A percentile compares a stretch with the other conserved stretches of the same genome.
Evolutionary conservation across 2,329 filamentous ascomycete species (phyloP).

Genomic region (Sporothrix mexicana): DNA sequence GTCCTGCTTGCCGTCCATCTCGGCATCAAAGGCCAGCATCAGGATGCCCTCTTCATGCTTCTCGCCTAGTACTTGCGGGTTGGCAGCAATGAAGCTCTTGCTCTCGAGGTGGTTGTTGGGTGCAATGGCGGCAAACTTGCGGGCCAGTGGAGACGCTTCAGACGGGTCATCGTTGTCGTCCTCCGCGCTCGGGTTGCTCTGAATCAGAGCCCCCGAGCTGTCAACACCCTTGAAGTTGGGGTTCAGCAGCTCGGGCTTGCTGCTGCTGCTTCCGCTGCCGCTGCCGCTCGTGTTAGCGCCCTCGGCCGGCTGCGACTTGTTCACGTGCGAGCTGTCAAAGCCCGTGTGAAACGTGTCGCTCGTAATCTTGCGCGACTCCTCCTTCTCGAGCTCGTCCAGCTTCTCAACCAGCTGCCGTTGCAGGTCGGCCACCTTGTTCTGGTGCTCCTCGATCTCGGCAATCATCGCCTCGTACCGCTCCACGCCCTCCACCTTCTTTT

Average conservation of each 20-base stretch:
- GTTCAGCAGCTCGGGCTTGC: slow-evolving; percentile 77
- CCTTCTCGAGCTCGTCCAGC: slow-evolving; percentile 80
- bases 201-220: not conserved
- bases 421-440: slow-evolving; percentile 76
- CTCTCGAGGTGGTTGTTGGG: slow-evolving; percentile 74
- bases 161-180: slow-evolving; percentile 74
- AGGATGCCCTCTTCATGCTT: slow-evolving; percentile 89
- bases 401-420: slow-evolving; percentile 77
- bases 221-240: slow-evolving; percentile 54
- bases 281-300: slow-evolving; percentile 43
- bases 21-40: slow-evolving; percentile 88
- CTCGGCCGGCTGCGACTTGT: slow-evolving; percentile 57
- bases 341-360: slow-evolving; percentile 88
- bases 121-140: slow-evolving; percentile 80
- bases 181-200: slow-evolving; percentile 45
- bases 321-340: slow-evolving; percentile 85
- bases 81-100: slow-evolving; percentile 75
- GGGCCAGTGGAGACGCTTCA: slow-evolving; percentile 77
- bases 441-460: slow-evolving; percentile 76
- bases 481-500: slow-evolving; percentile 64
- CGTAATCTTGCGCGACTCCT: slow-evolving; percentile 89
- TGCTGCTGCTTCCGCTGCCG: slow-evolving; percentile 57
- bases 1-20: slow-evolving; percentile 77
- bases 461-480: slow-evolving; percentile 78
- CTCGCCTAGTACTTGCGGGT: slow-evolving; percentile 78